Base-by-base conservation (phyloP, 164 flowering plant genomes). In the Cinnamomum chago region DNA sequence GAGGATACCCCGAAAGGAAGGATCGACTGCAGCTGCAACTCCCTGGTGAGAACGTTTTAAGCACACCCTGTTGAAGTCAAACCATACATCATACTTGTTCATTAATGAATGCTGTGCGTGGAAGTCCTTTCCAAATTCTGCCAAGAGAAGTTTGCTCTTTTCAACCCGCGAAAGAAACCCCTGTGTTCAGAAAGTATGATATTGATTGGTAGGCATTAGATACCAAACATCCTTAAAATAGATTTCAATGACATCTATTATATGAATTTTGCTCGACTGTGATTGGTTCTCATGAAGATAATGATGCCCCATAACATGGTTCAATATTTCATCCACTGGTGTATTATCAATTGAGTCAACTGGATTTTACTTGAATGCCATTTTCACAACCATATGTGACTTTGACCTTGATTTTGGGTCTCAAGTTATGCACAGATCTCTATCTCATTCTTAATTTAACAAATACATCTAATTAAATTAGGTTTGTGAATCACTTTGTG, bases 1-100 rank as follows among this genome's bases (percentile, higher is more conserved):
- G 51, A 84, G 75, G 79, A 84, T 70, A 15, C 58, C 72, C 66
- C 55, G 30, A 50, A 78, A 86, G 22, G 52, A 70, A 76, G 80
- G 51, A 66, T 71, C 81, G 23, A 79, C 68, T 27, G 77, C 82
- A 47, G 79, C 82, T 67, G 77, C 73, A 74, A 87, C 35, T 72
- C 88, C 85, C 75, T 85, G 85, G 73, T 82, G 87, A 69, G 75
- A 82, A n/a, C 90, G 78, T 67, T 85, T 84, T 50, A 85, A 75
- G 71, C 87, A 81, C 28, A 83, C 82, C 78, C 86, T 76, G 75
- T 84, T 85, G 81, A 87, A 85, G 24, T 86, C 82, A 77, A 87
- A 87, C 74, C 82, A 84, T 15, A 85, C 72, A 65, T 87, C 84
- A 60, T 87, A 85, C 62, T 67, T 73, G 60, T 70, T 18, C 17